Conservation (phyloP, 306 rosid species). For the Luffa acutangula region DNA sequence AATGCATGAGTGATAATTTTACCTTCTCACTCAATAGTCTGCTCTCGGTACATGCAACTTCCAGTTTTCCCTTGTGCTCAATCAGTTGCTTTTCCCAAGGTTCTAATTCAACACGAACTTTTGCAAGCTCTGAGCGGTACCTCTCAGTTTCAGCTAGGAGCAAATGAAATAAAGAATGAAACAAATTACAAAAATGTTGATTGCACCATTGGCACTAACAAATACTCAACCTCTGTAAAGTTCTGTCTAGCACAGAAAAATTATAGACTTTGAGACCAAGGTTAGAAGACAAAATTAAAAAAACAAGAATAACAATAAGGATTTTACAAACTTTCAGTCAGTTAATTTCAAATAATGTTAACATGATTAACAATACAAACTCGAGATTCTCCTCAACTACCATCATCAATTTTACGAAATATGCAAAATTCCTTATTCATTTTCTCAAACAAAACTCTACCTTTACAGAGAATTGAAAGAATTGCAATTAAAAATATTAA, state of each 20-base stretch:
- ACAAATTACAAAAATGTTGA: not conserved
- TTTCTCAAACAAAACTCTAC: not conserved
- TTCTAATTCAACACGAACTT: constrained; percentile 79
- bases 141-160: constrained; percentile 74
- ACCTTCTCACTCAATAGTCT: constrained; percentile 84
- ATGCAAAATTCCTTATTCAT: not conserved
- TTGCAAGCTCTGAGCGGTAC: constrained; percentile 57
- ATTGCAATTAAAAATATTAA: not conserved
- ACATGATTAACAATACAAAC: not conserved
- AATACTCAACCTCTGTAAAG: not conserved
- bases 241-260: not conserved
- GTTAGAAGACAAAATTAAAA: not conserved
- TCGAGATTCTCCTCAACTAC: not conserved
- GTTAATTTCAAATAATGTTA: not conserved
- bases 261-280: not conserved
- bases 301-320: not conserved
- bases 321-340: not conserved
- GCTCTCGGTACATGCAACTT: constrained; percentile 61
- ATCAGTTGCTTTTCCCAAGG: constrained; percentile 94
- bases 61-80: constrained; percentile 85
- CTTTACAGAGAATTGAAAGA: not conserved
- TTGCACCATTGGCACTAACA: not conserved
- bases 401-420: not conserved
- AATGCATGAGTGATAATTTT: not conserved
- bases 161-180: constrained; percentile 12